A percentile compares a stretch with the other conserved stretches of the same genome.
Conservation (phyloP, 257 asterid genomes). For the Plantago elongata region DNA sequence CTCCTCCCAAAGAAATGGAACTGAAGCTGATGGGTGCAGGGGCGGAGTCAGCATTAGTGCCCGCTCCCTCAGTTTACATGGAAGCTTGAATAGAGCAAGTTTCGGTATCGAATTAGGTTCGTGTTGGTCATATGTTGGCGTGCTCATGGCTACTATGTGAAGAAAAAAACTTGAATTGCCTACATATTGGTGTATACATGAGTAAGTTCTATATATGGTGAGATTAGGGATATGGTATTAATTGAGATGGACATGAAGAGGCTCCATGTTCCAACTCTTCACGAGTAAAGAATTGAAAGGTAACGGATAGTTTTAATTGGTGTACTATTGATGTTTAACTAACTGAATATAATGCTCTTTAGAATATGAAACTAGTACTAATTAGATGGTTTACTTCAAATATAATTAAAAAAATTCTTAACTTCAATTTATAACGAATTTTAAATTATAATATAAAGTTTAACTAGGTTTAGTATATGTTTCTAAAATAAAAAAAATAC, state of each 20-base stretch:
- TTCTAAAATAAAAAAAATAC: too few species aligned
- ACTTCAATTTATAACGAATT: too few species aligned
- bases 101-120: constrained; percentile 36
- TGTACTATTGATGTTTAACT: background rate
- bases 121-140: constrained; percentile 14
- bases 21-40: constrained; percentile 37
- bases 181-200: constrained; percentile 1
- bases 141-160: constrained; percentile 15
- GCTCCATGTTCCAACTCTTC: constrained; percentile 27
- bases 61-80: constrained; percentile 40
- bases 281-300: constrained; percentile 25
- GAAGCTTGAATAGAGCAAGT: constrained; percentile 48
- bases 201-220: background rate
- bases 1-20: constrained; percentile 86
- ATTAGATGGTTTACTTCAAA: too few species aligned
- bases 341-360: background rate
- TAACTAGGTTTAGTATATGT: too few species aligned
- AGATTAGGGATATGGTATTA: constrained; percentile 7
- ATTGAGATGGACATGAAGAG: constrained; percentile 22
- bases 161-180: background rate
- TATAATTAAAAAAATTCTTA: too few species aligned
- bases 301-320: constrained; percentile 23
- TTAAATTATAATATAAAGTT: too few species aligned
- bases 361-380: too few species aligned
- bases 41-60: constrained; percentile 53